Base-by-base conservation (phyloP, 345 rosid genomes). In the Erysimum cheiranthoides region DNA sequence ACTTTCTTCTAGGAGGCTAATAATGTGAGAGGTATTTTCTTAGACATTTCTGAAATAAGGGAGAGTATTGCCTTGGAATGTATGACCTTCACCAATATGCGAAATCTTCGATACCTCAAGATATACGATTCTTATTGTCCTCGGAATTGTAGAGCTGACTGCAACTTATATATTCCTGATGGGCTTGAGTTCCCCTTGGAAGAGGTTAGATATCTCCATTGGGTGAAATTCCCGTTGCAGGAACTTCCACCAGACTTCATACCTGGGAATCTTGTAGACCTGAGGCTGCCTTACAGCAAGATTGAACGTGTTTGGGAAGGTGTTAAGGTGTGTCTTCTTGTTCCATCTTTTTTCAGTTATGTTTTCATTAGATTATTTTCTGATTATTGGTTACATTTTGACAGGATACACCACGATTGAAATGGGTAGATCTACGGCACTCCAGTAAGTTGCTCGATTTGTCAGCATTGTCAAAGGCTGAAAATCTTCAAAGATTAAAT, bases 221-320 rank as follows among this genome's bases (percentile, higher is more conserved):
- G 61, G 61, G 4, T 54, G 18, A 14, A 30, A 14, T 54, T 28
- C 8, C 61, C 61, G 0, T 6, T 54, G 17, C 9, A n/a, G 11
- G 61, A 54, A 54, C 61, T 54, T 54, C 61, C 61, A 30, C 2
- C 38, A 7, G 61, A 54, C 61, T 54, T 54, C 61, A 54, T 11
- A 13, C 61, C 61, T 2, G 21, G 30, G 18, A 54, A 54, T 54
- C 61, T 54, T 31, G 18, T 54, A 3, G 38, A 3, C 61, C 38
- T 54, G 8, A 14, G 10, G 5, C 61, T 54, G 8, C 61, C 61
- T 54, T 54, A 54, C 11, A 54, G 61, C 36, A 54, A 30, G 17
- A 54, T 54, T 13, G 10, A 6, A 30, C 38, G 38, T 54, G 10
- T 54, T 28, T 54, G 61, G 61, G 61, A 30, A 54, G 61, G 61